phyloP scores from a whole-genome alignment of 495 filamentous ascomycete genomes.

The Tuber aestivum region DNA sequence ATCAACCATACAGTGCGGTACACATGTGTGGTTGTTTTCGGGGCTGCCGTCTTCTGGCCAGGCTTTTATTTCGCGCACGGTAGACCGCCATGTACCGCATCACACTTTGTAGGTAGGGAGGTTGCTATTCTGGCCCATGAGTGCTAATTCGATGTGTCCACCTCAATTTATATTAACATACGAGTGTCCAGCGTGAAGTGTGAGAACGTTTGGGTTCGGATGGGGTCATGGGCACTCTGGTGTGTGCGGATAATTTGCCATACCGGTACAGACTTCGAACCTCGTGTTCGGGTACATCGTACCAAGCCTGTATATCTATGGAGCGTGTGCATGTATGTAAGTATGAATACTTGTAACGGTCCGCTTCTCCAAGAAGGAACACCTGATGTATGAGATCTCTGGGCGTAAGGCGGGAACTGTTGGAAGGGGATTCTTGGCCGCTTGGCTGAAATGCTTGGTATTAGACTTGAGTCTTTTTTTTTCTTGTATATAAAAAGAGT shows the following conservation, averaged over 20 bases:
- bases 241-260: not conserved
- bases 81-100: no score
- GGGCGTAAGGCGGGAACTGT: not conserved
- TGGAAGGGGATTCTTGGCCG: not conserved
- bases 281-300: not conserved
- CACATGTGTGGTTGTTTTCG: no score
- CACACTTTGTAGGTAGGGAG: no score
- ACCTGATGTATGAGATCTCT: not conserved
- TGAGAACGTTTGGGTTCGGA: no score
- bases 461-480: not conserved
- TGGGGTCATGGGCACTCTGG: not conserved
- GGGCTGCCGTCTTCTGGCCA: no score
- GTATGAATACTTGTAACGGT: not conserved
- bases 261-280: not conserved
- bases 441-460: not conserved
- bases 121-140: no score
- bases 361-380: not conserved
- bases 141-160: no score
- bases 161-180: no score
- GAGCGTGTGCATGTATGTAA: not conserved
- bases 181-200: no score
- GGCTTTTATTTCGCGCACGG: no score
- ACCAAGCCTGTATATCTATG: not conserved
- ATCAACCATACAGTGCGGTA: no score
- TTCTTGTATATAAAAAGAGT: not conserved